phyloP scores from a whole-genome alignment of 2,329 filamentous ascomycete genomes.

The Thelonectria blattea region DNA sequence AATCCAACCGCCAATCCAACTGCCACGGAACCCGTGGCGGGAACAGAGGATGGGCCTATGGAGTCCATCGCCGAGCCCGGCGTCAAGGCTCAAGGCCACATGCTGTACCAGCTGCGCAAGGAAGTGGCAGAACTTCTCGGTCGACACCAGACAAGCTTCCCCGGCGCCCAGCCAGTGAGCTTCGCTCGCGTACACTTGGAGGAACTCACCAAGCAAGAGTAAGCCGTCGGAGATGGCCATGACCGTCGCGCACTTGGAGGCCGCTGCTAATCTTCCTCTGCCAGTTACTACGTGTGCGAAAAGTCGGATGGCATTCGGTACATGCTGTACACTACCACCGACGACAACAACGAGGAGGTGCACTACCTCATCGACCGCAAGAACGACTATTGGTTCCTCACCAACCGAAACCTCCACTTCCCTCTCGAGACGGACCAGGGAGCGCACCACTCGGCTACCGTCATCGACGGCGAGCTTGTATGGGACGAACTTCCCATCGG shows the following conservation, averaged over 20 bases:
- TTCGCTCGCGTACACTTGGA: conserved; percentile 82
- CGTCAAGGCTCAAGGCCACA: conserved; percentile 66
- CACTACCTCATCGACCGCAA: conserved; percentile 97
- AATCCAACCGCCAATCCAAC: too few species aligned
- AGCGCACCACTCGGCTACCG: conserved; percentile 77
- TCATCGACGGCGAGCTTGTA: conserved; percentile 93
- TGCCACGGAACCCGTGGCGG: too few species aligned
- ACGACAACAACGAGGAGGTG: conserved; percentile 66
- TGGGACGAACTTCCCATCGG: conserved; percentile 77
- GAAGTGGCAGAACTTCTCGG: conserved; percentile 80
- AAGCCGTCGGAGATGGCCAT: conserved; percentile 36
- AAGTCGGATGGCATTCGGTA: conserved; percentile 97
- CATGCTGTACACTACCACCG: conserved; percentile 84
- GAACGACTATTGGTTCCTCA: conserved; percentile 93
- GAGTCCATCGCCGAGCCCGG: conserved; percentile 66
- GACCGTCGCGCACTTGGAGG: neutral
- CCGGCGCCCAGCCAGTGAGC: conserved; percentile 92
- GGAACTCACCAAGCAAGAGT: conserved; percentile 83
- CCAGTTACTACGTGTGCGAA: conserved; percentile 93
- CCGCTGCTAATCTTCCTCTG: conserved; percentile 18
- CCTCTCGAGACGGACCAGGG: conserved; percentile 70
- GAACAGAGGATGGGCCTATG: conserved; percentile 46
- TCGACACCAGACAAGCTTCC: conserved; percentile 73
- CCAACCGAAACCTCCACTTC: conserved; percentile 74
- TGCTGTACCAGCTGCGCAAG: conserved; percentile 67